phyloP scores from a whole-genome alignment of 2,329 filamentous ascomycete genomes.

The Penicillium rolfsii region DNA sequence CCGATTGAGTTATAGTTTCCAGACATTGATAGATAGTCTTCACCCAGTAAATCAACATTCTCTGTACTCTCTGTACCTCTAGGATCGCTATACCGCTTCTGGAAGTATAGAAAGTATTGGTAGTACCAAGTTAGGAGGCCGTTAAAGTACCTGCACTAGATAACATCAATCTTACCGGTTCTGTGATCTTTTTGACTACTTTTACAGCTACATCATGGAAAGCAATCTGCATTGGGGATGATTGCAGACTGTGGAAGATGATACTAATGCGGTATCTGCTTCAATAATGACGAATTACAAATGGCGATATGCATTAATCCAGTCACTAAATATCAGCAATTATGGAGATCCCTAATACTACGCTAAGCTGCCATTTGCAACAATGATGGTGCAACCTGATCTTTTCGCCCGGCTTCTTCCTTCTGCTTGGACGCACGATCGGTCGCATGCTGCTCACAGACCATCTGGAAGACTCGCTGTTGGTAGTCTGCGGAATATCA shows the following conservation, averaged over 20 bases:
- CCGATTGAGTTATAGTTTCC: slow-evolving; percentile 34
- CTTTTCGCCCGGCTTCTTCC: slow-evolving; percentile 11
- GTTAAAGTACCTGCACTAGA: slow-evolving; percentile 1
- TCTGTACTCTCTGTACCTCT: too few species aligned
- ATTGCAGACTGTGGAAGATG: neutral
- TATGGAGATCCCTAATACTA: neutral
- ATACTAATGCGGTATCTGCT: neutral
- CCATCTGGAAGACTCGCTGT: slow-evolving; percentile 51
- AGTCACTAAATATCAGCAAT: neutral
- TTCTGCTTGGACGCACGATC: slow-evolving; percentile 33
- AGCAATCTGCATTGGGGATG: neutral
- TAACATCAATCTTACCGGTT: neutral
- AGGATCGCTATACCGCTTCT: too few species aligned
- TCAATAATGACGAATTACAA: neutral
- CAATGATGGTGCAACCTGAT: slow-evolving; percentile 5
- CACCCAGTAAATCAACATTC: neutral
- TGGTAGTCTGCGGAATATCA: slow-evolving; percentile 46
- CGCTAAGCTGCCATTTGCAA: slow-evolving; percentile 24
- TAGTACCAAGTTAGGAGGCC: neutral
- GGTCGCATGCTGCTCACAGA: slow-evolving; percentile 47
- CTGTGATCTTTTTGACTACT: neutral
- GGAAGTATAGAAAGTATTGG: too few species aligned
- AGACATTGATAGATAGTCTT: slow-evolving; percentile 2
- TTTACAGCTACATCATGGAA: neutral
- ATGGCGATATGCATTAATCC: neutral